A percentile compares a stretch with the other conserved stretches of the same genome.
These are phyloP conservation scores for Paraphaeosphaeria sporulosa DNA, from an alignment of 2,329 filamentous ascomycete genomes.

Conservation along the genomic window DNA sequence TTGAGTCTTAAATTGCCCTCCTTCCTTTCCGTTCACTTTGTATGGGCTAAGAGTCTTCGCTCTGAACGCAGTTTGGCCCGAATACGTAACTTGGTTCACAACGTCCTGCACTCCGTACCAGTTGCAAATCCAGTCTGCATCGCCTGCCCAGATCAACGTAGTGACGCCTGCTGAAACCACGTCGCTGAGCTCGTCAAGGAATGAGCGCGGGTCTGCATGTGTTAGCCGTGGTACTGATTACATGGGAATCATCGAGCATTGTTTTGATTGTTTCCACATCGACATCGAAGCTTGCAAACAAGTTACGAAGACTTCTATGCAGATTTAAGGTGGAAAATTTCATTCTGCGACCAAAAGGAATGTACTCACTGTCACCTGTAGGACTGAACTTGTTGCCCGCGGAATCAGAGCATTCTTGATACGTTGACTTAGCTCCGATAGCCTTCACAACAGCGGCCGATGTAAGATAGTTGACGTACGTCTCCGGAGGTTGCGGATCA, in stretches of 20 bases:
- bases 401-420: conserved; percentile 55
- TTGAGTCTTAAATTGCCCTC: conserved; percentile 67
- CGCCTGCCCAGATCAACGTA: conserved; percentile 50
- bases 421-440: conserved; percentile 66
- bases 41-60: conserved; percentile 52
- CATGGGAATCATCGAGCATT: too few relatives aligned
- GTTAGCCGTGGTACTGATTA: conserved; percentile 13
- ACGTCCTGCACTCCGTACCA: conserved; percentile 51
- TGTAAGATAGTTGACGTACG: conserved; percentile 64
- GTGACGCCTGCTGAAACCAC: conserved; percentile 39
- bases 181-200: conserved; percentile 26
- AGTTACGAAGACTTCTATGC: too few relatives aligned
- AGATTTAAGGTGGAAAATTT: too few relatives aligned
- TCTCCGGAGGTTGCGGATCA: conserved; percentile 63
- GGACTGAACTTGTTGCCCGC: conserved; percentile 52
- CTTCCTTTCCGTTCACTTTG: conserved; percentile 55
- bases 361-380: conserved; percentile 57
- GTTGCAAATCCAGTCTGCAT: conserved; percentile 53
- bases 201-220: conserved; percentile 24
- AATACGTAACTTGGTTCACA: conserved; percentile 45
- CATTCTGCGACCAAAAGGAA: background rate
- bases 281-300: too few relatives aligned
- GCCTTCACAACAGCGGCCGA: conserved; percentile 57
- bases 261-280: too few relatives aligned
- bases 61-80: conserved; percentile 51